Evolutionary conservation across 31 red algal species (phyloP).

Genomic region (Bonnemaisonia californica): DNA sequence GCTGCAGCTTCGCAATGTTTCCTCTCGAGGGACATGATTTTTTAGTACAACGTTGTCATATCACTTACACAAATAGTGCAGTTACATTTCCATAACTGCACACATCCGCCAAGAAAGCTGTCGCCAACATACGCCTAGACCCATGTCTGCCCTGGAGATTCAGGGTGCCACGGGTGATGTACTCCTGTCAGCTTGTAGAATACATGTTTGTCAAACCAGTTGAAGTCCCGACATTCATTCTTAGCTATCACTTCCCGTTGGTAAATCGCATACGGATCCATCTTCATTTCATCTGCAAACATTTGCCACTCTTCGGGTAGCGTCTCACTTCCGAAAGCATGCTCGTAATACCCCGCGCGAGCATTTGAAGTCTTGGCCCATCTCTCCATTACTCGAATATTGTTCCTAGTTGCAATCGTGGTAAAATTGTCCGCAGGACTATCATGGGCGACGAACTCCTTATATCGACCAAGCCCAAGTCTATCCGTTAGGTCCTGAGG

Average conservation of each 20-base stretch:
- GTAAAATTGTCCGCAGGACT: conserved; percentile 56
- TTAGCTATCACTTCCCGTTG: conserved; percentile 34
- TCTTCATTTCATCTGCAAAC: conserved; percentile 73
- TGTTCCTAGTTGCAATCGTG: conserved; percentile 56
- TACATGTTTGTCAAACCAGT: conserved; percentile 79
- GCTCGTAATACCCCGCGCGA: conserved; percentile 56
- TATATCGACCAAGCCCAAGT: conserved; percentile 25
- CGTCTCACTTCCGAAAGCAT: conserved; percentile 32
- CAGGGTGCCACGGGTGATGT: conserved; percentile 77
- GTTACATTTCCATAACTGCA: no score
- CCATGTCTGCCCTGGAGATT: conserved; percentile 50
- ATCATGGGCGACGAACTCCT: conserved; percentile 14
- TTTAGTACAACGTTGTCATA: no score
- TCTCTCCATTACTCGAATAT: conserved; percentile 66
- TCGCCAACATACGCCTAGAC: no score
- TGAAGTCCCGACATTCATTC: conserved; percentile 61
- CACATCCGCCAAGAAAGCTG: no score
- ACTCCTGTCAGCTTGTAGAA: conserved; percentile 55
- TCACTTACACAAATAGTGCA: no score
- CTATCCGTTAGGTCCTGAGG: conserved; percentile 56
- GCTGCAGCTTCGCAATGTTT: no score
- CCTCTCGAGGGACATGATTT: no score
- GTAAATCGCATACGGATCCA: conserved; percentile 31
- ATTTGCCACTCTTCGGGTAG: conserved; percentile 46
- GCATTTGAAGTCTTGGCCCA: conserved; percentile 58